phyloP scores from a whole-genome alignment of 352 stramenopile genomes.

The Phytophthora citrophthora region DNA sequence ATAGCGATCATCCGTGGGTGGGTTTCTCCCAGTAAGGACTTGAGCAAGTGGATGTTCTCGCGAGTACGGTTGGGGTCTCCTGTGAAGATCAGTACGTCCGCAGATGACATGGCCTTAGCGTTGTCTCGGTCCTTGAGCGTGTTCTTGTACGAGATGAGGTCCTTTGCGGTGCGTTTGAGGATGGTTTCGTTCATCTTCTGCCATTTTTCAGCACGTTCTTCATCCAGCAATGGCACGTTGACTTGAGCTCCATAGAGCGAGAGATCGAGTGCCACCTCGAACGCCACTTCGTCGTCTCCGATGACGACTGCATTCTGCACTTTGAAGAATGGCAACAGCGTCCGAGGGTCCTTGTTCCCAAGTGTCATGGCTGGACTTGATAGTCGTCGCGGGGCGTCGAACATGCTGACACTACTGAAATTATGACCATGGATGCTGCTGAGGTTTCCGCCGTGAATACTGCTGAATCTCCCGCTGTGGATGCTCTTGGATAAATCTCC shows the following conservation, averaged over 20 bases:
- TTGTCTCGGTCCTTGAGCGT: slow-evolving; percentile 54
- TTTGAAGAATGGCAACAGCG: slow-evolving; percentile 55
- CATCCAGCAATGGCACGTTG: slow-evolving; percentile 61
- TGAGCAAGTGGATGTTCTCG: slow-evolving; percentile 58
- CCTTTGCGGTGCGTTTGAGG: slow-evolving; percentile 51
- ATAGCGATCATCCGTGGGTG: slow-evolving; percentile 65
- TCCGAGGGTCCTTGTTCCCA: slow-evolving; percentile 47
- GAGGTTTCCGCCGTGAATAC: slow-evolving; percentile 6
- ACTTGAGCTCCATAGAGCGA: slow-evolving; percentile 67
- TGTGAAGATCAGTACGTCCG: slow-evolving; percentile 71
- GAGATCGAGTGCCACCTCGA: slow-evolving; percentile 64
- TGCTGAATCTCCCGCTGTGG: slow-evolving; percentile 6
- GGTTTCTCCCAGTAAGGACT: slow-evolving; percentile 40
- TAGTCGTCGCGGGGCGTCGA: slow-evolving; percentile 15
- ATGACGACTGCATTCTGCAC: slow-evolving; percentile 64
- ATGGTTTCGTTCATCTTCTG: slow-evolving; percentile 68
- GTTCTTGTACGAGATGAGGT: slow-evolving; percentile 74
- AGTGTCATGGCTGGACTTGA: slow-evolving; percentile 12
- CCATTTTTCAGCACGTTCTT: slow-evolving; percentile 63
- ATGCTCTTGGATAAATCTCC: slow-evolving; percentile 15
- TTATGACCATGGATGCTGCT: neutral
- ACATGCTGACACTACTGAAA: slow-evolving; percentile 14
- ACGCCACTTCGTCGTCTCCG: slow-evolving; percentile 63
- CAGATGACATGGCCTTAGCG: slow-evolving; percentile 42
- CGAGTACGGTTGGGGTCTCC: slow-evolving; percentile 50